A percentile compares a stretch with the other conserved stretches of the same genome.
Conservation (phyloP, 176 grass and related monocot genomes). For the Bothriochloa decipiens region DNA sequence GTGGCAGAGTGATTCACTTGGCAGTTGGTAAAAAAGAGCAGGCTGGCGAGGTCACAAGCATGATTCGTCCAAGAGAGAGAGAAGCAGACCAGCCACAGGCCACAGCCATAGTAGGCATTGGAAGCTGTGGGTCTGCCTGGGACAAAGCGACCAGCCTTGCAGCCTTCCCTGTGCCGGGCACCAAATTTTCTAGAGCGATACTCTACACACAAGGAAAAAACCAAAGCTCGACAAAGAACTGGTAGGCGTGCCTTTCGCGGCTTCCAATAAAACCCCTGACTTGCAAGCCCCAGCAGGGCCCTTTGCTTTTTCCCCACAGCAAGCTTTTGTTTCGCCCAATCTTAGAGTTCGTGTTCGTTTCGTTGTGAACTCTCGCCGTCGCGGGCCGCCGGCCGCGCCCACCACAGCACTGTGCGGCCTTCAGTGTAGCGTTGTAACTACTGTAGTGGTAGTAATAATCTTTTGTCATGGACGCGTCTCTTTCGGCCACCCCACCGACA, state of each 20-base stretch:
- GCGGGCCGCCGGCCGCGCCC: constrained; percentile 13
- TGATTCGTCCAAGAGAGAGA: constrained; percentile 9
- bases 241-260: constrained; percentile 60
- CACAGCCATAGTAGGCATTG: not conserved
- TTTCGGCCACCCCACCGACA: constrained; percentile 37
- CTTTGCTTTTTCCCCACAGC: constrained; percentile 34
- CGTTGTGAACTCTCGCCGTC: constrained; percentile 27
- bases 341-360: constrained; percentile 9
- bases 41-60: constrained; percentile 13
- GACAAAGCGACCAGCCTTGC: constrained; percentile 59
- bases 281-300: not conserved
- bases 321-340: constrained; percentile 49
- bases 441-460: not conserved
- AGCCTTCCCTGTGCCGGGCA: constrained; percentile 45
- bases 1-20: not conserved
- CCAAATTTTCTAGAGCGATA: constrained; percentile 37
- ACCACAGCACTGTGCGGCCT: not conserved
- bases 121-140: constrained; percentile 52
- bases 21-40: not conserved
- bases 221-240: constrained; percentile 27
- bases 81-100: not conserved
- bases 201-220: not conserved
- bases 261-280: constrained; percentile 69
- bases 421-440: not conserved
- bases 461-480: constrained; percentile 44